These are phyloP conservation scores for Sabuloglossum arenarium DNA, from an alignment of 495 filamentous ascomycete species.

Conservation along the genomic window DNA sequence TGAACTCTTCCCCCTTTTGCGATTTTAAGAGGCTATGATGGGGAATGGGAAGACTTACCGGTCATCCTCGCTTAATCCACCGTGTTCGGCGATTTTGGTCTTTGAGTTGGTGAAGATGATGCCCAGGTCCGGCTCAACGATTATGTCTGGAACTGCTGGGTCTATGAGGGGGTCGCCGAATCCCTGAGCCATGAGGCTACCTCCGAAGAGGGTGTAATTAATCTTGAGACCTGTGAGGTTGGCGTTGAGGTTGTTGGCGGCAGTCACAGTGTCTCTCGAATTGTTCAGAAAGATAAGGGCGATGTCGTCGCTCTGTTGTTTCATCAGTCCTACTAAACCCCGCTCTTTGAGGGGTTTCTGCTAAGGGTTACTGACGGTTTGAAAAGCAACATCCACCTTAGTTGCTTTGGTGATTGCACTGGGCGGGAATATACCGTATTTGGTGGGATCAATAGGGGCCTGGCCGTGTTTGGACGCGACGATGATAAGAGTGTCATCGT, in stretches of 20 bases:
- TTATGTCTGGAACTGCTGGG: slow-evolving; percentile 20
- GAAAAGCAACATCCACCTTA: slow-evolving; percentile 11
- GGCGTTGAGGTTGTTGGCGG: slow-evolving; percentile 12
- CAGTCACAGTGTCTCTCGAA: slow-evolving; percentile 8
- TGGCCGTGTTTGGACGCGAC: slow-evolving; percentile 21
- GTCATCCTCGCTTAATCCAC: slow-evolving; percentile 17
- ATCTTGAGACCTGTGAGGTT: slow-evolving; percentile 11
- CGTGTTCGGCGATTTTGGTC: slow-evolving; percentile 19
- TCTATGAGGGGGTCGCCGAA: slow-evolving; percentile 17
- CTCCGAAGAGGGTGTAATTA: slow-evolving; percentile 14
- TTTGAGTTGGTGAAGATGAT: slow-evolving; percentile 18
- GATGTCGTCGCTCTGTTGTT: slow-evolving; percentile 13
- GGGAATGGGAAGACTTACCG: background rate
- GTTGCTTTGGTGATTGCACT: slow-evolving; percentile 9
- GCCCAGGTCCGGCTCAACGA: slow-evolving; percentile 14
- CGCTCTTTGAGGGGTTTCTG: background rate
- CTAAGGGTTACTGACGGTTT: background rate
- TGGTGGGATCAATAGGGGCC: slow-evolving; percentile 16
- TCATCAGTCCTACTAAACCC: background rate
- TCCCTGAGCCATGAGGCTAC: slow-evolving; percentile 10
- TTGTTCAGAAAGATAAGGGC: slow-evolving; percentile 18
- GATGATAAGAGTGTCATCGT: slow-evolving; percentile 17
- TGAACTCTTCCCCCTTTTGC: too few relatives aligned
- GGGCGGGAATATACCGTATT: slow-evolving; percentile 13
- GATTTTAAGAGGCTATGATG: background rate